These are phyloP conservation scores for Trichoderma sp. DNA, from an alignment of 2,329 filamentous ascomycete genomes.

Conservation along the genomic window DNA sequence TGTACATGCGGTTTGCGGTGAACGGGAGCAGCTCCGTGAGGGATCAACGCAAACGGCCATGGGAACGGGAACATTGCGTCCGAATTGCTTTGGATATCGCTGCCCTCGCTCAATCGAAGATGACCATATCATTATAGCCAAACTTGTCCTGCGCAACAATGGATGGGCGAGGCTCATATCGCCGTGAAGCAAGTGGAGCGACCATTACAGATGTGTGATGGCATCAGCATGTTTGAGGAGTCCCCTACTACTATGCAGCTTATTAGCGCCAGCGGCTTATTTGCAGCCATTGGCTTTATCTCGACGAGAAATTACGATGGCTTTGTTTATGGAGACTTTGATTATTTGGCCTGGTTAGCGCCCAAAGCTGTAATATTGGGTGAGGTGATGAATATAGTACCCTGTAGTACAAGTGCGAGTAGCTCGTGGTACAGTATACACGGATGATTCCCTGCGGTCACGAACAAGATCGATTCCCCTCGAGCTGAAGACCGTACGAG, in stretches of 20 bases:
- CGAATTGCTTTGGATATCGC: background rate
- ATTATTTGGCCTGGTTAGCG: background rate
- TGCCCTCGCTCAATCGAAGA: background rate
- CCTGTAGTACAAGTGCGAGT: background rate
- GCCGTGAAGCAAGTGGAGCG: constrained; percentile 14
- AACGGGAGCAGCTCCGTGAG: background rate
- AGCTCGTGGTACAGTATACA: background rate
- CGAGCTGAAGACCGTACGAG: background rate
- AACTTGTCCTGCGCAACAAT: background rate
- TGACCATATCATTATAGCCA: background rate
- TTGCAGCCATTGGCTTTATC: background rate
- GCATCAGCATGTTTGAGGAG: background rate
- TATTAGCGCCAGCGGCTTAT: background rate
- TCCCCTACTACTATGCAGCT: background rate
- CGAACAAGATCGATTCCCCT: background rate
- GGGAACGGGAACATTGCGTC: background rate
- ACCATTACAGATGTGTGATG: background rate
- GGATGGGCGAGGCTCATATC: background rate
- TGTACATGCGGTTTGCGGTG: background rate
- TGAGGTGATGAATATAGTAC: background rate
- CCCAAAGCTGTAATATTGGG: background rate
- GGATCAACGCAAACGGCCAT: constrained; percentile 8
- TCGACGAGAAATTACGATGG: constrained; percentile 16
- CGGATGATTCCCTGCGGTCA: background rate
- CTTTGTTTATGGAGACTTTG: background rate